Base-by-base conservation (phyloP, 1,139 yeast species). In the Scheffersomyces insectosa region DNA sequence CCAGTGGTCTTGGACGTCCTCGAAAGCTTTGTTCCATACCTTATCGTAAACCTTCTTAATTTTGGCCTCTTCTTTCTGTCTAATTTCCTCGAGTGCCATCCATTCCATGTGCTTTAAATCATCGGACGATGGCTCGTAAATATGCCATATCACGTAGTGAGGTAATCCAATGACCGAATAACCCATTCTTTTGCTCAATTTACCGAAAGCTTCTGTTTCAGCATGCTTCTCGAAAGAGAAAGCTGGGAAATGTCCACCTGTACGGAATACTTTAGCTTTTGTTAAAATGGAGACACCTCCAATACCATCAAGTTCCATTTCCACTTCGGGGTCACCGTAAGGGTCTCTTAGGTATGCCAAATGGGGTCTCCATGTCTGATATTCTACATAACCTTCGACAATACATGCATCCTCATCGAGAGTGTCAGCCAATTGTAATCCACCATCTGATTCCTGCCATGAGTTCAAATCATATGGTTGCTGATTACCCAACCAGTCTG, bases 91-190 rank as follows among this genome's bases (percentile, higher is more conserved):
- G 56, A 87, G 80, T 1, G 95, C 96, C 96, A 89, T 87, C 96
- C 96, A 88, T 62, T 87, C 96, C 96, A 89, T 89, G 61, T 89
- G 96, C 66, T 88, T 85, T 66, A 87, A 72, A 68, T 88, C 96
- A 57, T 87, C 96, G 3, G 83, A 76, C 6, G 91, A 84, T 15
- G 96, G 96, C 64, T 88, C 97, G 63, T 88, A 88, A 47, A 88
- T 85, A 63, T 88, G 97, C 97, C 96, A 88, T 49, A 88, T 85
- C 36, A 88, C 93, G 60, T 89, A 88, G 66, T 88, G 95, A 5
- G 96, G 96, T 52, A 88, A 72, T 0, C 97, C 96, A 42, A 83
- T 80, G 14, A 88, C 96, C 7, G 83, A 77, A 60, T 77, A 85
- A 6, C 91, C 91, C 95, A 88, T 87, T 57, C 83, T 71, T 55